These are phyloP conservation scores for Styphnolobium japonicum DNA, from an alignment of 306 rosid species.

Conservation along the genomic window DNA sequence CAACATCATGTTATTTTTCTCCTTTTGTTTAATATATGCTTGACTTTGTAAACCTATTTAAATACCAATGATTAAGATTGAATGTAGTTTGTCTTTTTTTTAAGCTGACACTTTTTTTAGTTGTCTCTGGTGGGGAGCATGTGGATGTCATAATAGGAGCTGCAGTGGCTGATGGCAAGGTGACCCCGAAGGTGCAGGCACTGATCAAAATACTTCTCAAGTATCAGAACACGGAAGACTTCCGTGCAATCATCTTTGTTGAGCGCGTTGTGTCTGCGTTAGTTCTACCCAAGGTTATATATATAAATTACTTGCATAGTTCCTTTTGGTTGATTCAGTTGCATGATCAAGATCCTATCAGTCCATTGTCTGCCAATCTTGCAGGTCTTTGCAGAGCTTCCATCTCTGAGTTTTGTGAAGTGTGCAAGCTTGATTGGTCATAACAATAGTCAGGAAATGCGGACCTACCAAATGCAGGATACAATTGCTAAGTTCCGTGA, in stretches of 20 bases:
- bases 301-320: slow-evolving; percentile 9
- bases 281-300: slow-evolving; percentile 94
- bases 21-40: neutral
- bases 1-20: neutral
- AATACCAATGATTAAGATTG: slow-evolving; percentile 19
- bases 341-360: slow-evolving; percentile 29
- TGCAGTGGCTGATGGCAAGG: slow-evolving; percentile 99
- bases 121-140: slow-evolving; percentile 98
- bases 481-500: slow-evolving; percentile 91
- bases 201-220: slow-evolving; percentile 85
- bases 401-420: slow-evolving; percentile 84
- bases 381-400: slow-evolving; percentile 96
- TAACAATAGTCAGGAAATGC: slow-evolving; percentile 99
- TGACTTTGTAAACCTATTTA: slow-evolving; percentile 10
- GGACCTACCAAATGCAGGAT: slow-evolving; percentile 95
- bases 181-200: slow-evolving; percentile 98
- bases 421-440: slow-evolving; percentile 98
- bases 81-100: slow-evolving; percentile 25
- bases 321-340: slow-evolving; percentile 31
- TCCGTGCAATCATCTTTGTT: slow-evolving; percentile 96
- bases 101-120: slow-evolving; percentile 41
- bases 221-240: slow-evolving; percentile 91
- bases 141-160: slow-evolving; percentile 96
- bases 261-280: slow-evolving; percentile 98
- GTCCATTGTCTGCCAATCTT: slow-evolving; percentile 37